Evolutionary conservation across 129 eudicot genomes (phyloP).

Genomic region (Arctium lappa): DNA sequence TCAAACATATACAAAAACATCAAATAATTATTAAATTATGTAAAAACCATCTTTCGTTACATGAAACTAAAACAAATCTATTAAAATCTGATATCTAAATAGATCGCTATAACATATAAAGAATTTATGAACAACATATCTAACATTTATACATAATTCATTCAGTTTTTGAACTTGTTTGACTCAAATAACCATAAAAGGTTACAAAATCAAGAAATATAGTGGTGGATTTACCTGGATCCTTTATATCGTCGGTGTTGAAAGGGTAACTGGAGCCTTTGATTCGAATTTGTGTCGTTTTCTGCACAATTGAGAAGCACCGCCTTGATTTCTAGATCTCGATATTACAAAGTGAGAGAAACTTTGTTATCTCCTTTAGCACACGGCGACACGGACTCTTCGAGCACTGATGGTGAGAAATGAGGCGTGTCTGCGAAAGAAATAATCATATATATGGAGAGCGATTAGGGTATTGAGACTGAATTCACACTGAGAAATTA

Average conservation of each 20-base stretch:
- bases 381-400: neutral
- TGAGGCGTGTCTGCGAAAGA: neutral
- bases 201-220: neutral
- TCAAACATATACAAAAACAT: neutral
- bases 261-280: neutral
- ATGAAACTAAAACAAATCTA: neutral
- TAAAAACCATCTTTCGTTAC: neutral
- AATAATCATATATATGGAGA: neutral
- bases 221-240: neutral
- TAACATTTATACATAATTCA: neutral
- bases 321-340: neutral
- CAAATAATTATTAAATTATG: too few relatives aligned
- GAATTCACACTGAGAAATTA: conserved; percentile 2
- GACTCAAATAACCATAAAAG: neutral
- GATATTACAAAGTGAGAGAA: neutral
- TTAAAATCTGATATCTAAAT: neutral
- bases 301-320: neutral
- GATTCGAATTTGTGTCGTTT: neutral
- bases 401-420: neutral
- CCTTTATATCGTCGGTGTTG: neutral
- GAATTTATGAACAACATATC: neutral
- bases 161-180: neutral
- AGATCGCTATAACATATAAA: neutral
- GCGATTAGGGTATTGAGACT: neutral
- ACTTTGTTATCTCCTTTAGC: neutral